Evolutionary conservation across 306 rosid species (phyloP).

Genomic region (Alnus rubra): DNA sequence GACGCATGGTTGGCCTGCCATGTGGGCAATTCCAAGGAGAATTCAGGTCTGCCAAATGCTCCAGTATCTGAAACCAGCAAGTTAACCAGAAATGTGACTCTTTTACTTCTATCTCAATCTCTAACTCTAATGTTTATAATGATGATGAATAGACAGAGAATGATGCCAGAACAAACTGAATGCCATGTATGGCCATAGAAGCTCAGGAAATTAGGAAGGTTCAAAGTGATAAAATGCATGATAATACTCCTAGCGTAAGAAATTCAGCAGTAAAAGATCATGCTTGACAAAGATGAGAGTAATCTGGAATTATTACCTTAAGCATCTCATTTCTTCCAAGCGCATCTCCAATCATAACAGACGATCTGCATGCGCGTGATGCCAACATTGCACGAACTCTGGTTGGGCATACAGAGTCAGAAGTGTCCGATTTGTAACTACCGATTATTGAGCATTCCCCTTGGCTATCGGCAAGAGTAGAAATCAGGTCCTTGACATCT

Average conservation of each 20-base stretch:
- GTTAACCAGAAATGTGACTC: conserved; percentile 9
- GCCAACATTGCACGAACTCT: conserved; percentile 97
- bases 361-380: conserved; percentile 94
- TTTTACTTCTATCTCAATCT: background rate
- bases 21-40: conserved; percentile 99
- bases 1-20: conserved; percentile 99
- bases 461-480: conserved; percentile 78
- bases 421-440: conserved; percentile 67
- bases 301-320: conserved; percentile 53
- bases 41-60: conserved; percentile 71
- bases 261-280: background rate
- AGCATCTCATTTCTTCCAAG: conserved; percentile 93
- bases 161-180: background rate
- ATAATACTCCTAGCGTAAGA: background rate
- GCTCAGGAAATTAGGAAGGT: background rate
- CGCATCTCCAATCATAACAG: conserved; percentile 92
- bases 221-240: background rate
- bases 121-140: background rate
- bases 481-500: conserved; percentile 92
- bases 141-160: background rate
- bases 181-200: background rate
- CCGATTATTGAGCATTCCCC: conserved; percentile 76
- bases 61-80: conserved; percentile 66
- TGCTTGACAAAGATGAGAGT: background rate
- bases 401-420: conserved; percentile 82